Conservation (phyloP, 2,329 filamentous ascomycete genomes). For the Daldinia eschscholtzii region DNA sequence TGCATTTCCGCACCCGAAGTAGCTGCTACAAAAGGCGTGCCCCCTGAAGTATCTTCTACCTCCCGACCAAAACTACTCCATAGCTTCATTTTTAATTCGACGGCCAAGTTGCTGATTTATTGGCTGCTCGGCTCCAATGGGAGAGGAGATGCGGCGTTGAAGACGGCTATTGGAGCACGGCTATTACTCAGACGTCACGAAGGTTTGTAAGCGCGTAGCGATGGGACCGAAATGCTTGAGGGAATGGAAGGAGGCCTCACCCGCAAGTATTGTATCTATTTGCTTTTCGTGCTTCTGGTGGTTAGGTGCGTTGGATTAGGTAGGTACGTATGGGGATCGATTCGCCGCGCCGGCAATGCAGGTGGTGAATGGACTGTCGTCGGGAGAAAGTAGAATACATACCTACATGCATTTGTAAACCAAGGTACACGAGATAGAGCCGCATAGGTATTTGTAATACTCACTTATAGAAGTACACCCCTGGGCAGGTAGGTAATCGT, state of each 20-base stretch:
- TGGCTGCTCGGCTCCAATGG: constrained; percentile 1
- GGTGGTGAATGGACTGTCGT: not conserved
- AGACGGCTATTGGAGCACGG: not conserved
- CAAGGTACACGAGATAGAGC: constrained; percentile 2
- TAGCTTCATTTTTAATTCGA: not conserved
- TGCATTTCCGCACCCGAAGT: not conserved
- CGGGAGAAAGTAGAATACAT: not conserved
- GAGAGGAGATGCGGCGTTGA: not conserved
- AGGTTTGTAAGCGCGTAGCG: not conserved
- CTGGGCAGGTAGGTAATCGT: too few species aligned
- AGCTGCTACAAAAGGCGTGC: not conserved
- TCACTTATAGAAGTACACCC: not conserved
- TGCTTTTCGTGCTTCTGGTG: too few species aligned
- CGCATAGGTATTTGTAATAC: not conserved
- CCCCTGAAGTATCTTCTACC: not conserved
- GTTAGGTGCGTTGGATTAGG: too few species aligned
- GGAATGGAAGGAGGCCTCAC: constrained; percentile 1
- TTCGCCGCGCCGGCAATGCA: too few species aligned
- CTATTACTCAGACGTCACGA: constrained; percentile 7
- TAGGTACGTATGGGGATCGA: not conserved
- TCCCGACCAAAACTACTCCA: not conserved
- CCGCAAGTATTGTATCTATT: too few species aligned
- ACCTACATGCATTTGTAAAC: not conserved
- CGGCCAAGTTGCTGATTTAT: not conserved
- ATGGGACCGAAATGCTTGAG: too few species aligned